Evolutionary conservation across 176 grass and related monocot genomes (phyloP).

Genomic region (Triticum urartu): DNA sequence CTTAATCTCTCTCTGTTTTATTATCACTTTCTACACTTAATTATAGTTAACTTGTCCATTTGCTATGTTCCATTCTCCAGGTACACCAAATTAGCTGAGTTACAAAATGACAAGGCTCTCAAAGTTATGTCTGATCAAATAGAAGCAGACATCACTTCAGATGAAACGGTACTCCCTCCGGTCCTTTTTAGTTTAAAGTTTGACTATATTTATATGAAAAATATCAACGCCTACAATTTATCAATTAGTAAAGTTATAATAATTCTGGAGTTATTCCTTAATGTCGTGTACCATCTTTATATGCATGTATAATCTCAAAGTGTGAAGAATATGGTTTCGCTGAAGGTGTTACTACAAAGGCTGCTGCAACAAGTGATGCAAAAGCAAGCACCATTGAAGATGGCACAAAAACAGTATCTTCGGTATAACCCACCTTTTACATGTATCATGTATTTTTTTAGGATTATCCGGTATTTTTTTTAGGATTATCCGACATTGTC

Average conservation of each 20-base stretch:
- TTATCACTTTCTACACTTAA: not conserved
- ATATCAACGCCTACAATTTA: too few relatives aligned
- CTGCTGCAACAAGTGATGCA: constrained; percentile 38
- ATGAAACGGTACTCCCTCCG: constrained; percentile 67
- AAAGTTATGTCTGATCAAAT: constrained; percentile 65
- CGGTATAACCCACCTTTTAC: constrained; percentile 41
- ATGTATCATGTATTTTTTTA: too few relatives aligned
- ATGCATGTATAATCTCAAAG: too few relatives aligned
- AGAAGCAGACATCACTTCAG: constrained; percentile 70
- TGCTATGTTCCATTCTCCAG: constrained; percentile 41
- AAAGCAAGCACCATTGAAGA: constrained; percentile 80
- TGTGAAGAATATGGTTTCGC: constrained; percentile 27
- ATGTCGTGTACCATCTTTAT: not conserved
- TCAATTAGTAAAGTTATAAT: not conserved
- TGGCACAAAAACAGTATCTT: constrained; percentile 51
- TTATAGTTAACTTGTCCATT: not conserved
- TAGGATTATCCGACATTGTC: too few relatives aligned
- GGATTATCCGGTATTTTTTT: too few relatives aligned
- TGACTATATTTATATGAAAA: too few relatives aligned
- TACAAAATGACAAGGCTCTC: constrained; percentile 73
- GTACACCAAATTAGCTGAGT: constrained; percentile 92
- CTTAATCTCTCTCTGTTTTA: constrained; percentile 1
- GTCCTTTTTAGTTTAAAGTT: too few relatives aligned
- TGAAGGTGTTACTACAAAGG: constrained; percentile 59
- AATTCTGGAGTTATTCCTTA: not conserved